Evolutionary conservation across 2,329 filamentous ascomycete species (phyloP).

Genomic region (Geosmithia flava): DNA sequence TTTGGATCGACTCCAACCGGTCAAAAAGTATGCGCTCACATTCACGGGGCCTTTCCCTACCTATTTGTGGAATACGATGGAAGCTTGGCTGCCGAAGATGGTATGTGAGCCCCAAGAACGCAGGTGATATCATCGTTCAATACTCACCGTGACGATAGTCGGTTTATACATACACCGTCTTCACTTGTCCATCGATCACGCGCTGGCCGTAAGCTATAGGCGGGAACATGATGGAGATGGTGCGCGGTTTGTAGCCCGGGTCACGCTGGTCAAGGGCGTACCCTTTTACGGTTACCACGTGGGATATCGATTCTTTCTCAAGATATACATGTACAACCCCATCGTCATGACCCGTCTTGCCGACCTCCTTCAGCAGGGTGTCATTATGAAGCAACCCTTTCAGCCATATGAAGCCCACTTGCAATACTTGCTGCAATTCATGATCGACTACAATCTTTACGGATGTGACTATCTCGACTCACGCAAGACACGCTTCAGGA

Average conservation of each 20-base stretch:
- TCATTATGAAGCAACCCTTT: constrained; percentile 69
- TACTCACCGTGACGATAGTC: constrained; percentile 32
- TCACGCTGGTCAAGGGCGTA: constrained; percentile 82
- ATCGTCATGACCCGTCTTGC: constrained; percentile 74
- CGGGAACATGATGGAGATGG: constrained; percentile 58
- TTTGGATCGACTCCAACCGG: constrained; percentile 92
- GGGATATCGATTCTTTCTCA: constrained; percentile 81
- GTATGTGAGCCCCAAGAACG: constrained; percentile 26
- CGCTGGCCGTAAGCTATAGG: constrained; percentile 73
- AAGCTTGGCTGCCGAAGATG: constrained; percentile 50
- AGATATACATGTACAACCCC: constrained; percentile 89
- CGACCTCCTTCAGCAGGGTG: constrained; percentile 78
- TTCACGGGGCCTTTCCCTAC: constrained; percentile 93
- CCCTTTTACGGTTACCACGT: constrained; percentile 96
- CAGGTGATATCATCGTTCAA: constrained; percentile 4
- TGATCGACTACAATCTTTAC: constrained; percentile 96
- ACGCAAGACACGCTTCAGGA: constrained; percentile 57
- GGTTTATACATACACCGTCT: constrained; percentile 64
- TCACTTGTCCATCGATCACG: constrained; percentile 82
- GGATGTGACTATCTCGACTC: constrained; percentile 81
- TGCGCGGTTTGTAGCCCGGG: constrained; percentile 69
- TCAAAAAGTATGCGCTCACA: constrained; percentile 90
- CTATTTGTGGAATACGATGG: constrained; percentile 82
- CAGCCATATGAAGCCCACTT: constrained; percentile 93
- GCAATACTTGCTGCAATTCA: constrained; percentile 89